Conservation (phyloP, 176 grass and related monocot species). For the Tillandsia fasciculata region DNA sequence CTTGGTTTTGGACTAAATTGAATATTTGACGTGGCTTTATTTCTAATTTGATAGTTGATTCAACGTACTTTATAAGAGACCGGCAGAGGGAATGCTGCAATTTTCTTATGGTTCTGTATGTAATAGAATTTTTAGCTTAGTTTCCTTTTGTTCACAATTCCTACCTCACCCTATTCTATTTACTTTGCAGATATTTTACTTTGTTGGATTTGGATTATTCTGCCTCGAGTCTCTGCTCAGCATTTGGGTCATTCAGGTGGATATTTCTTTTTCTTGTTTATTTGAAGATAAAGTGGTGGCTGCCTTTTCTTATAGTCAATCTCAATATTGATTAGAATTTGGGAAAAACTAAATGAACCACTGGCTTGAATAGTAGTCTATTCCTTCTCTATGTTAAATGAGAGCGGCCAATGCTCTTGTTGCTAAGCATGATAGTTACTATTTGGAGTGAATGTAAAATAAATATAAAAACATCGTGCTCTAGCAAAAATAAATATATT, state of each 20-base stretch:
- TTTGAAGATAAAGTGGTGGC: neutral
- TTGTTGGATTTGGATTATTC: constrained; percentile 92
- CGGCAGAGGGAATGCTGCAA: neutral
- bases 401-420: too few relatives aligned
- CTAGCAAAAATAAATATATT: neutral
- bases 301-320: neutral
- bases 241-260: constrained; percentile 78
- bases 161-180: constrained; percentile 8
- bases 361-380: too few relatives aligned
- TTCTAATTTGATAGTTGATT: neutral
- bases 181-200: constrained; percentile 74
- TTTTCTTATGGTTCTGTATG: neutral
- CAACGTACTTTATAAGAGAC: neutral
- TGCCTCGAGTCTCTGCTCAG: constrained; percentile 78
- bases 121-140: too few relatives aligned
- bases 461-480: neutral
- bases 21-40: neutral
- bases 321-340: neutral
- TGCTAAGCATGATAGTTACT: too few relatives aligned
- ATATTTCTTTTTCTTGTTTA: constrained; percentile 1
- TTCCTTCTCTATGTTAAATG: too few relatives aligned
- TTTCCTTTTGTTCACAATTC: neutral
- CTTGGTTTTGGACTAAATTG: neutral
- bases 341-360: neutral
- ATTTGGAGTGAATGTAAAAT: too few relatives aligned